Conservation (phyloP, 768 basidiomycete species). For the Dacryopinax primogenitus region DNA sequence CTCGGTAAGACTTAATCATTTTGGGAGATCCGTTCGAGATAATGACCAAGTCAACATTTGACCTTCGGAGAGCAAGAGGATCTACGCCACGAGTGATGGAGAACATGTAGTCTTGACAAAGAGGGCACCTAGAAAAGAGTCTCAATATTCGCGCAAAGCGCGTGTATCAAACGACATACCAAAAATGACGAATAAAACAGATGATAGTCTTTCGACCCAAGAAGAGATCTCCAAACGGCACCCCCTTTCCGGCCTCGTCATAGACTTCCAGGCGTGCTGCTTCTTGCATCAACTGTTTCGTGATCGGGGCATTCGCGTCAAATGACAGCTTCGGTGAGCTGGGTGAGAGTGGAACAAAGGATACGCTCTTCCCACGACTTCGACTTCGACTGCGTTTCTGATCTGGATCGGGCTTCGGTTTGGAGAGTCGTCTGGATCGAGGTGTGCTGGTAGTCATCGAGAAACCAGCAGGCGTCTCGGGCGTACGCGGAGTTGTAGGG, state of each 20-base stretch:
- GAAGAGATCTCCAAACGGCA: constrained; percentile 43
- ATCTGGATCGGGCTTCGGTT: not conserved
- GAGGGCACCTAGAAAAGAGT: constrained; percentile 44
- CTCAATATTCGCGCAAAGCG: constrained; percentile 1
- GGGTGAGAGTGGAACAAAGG: not conserved
- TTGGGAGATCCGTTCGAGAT: constrained; percentile 67
- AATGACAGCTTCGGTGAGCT: not conserved
- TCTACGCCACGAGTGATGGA: constrained; percentile 43
- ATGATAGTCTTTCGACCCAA: constrained; percentile 36
- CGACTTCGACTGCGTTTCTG: not conserved
- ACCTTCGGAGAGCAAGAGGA: constrained; percentile 35
- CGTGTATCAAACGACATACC: constrained; percentile 29
- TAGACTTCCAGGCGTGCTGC: constrained; percentile 32
- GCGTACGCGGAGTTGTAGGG: not conserved
- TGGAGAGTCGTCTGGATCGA: not conserved
- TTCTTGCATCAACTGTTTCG: not conserved
- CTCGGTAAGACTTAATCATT: constrained; percentile 62
- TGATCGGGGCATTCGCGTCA: not conserved
- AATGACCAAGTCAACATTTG: constrained; percentile 50
- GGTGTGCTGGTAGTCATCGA: not conserved
- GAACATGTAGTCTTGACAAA: constrained; percentile 79
- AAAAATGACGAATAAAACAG: constrained; percentile 79
- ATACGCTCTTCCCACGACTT: too few species aligned
- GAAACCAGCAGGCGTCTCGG: not conserved
- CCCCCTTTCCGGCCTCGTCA: constrained; percentile 35